Conservation (phyloP, 345 rosid species). For the Camelina laxa region DNA sequence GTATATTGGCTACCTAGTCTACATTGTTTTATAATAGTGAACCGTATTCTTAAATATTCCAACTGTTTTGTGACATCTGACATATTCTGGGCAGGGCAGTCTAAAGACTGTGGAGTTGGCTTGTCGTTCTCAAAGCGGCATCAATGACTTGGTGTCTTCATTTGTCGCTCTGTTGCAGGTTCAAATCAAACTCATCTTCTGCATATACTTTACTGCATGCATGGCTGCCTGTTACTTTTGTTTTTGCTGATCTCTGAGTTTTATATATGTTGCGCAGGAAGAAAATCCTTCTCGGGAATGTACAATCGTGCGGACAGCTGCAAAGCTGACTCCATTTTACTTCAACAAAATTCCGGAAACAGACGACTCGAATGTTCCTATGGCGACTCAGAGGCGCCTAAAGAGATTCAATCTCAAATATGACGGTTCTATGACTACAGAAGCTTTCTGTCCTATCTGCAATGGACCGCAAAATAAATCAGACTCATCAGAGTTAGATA, state of each 20-base stretch:
- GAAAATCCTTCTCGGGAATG: conserved; percentile 92
- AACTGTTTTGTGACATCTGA: conserved; percentile 47
- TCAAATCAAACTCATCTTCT: neutral
- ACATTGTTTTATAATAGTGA: neutral
- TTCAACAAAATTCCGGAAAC: conserved; percentile 85
- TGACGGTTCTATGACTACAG: conserved; percentile 69
- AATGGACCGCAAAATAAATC: conserved; percentile 59
- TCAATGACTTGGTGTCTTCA: conserved; percentile 84
- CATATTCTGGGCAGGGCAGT: conserved; percentile 76
- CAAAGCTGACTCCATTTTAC: conserved; percentile 88
- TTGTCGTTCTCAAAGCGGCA: conserved; percentile 53
- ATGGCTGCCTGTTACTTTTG: neutral
- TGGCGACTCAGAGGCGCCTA: conserved; percentile 77
- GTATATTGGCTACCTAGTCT: conserved; percentile 27
- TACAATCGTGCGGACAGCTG: conserved; percentile 88
- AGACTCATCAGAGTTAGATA: conserved; percentile 46
- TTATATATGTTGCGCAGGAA: conserved; percentile 50
- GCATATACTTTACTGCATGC: neutral
- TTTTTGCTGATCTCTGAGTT: conserved; percentile 9
- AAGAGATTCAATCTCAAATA: conserved; percentile 71
- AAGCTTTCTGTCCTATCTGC: conserved; percentile 82
- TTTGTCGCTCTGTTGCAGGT: conserved; percentile 87
- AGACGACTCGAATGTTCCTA: conserved; percentile 64
- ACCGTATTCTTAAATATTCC: neutral
- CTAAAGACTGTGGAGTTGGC: conserved; percentile 61